Evolutionary conservation across 2,329 filamentous ascomycete species (phyloP), one percentile per base, ranked within the genome.

Genomic region (Teratosphaeria zuluensis): DNA sequence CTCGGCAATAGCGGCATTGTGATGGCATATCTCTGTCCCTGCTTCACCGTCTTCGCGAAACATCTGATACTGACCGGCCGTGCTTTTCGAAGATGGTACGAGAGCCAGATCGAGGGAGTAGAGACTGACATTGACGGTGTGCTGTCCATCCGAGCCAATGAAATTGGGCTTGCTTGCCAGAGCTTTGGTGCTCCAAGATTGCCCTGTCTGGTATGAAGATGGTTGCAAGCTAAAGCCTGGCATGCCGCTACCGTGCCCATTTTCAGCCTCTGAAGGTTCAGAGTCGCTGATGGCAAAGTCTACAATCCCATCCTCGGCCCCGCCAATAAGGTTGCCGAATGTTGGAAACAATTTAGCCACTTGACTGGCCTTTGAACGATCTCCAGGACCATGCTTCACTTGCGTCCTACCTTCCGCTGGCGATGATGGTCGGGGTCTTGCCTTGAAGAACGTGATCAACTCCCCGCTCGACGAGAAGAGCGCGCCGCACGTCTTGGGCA

Each of bases 61-160:
- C 14, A 96, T 88, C 28, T 81, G 82, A 73, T 97, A 99, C 64
- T 88, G 83, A 59, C 84, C 78, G 1, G 91, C 94, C 61, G 96
- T 81, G 57, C 84, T 80, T 60, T 81, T 2, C 89, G 88, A 0
- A 92, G 92, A n/a, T 96, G 75, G 12, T n/a, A 32, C 16, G 21
- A 54, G 42, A 5, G 42, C 11, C 54, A 82, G 77, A 9, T 83
- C 81, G 30, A 95, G 71, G 62, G 90, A 81, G 67, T 92, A 81
- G 46, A 96, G 84, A 1, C 84, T 84, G 21, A 97, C 76, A 24
- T 88, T 78, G 62, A 92, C 91, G 65, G 86, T 88, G 1, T 79
- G 74, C 56, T 77, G 73, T 3, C 73, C 71, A 19, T 57, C 30
- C 2, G 58, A 52, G 2, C 58, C 57, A 19, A 32, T 51, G n/a